phyloP scores from a whole-genome alignment of 257 asterid genomes.

The Jacaranda mimosifolia region DNA sequence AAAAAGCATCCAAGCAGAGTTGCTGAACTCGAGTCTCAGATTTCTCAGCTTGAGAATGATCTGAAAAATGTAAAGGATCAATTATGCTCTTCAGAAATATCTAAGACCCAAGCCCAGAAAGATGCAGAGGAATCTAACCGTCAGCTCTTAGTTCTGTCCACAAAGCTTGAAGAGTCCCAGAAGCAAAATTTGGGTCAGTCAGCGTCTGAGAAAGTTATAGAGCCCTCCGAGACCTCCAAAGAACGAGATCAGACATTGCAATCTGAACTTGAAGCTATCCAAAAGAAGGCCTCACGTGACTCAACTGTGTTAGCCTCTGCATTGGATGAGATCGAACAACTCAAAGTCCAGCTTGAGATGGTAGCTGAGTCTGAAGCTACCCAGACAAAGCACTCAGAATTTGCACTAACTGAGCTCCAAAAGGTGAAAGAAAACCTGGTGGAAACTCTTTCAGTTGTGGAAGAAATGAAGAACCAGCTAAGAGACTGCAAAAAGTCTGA shows the following conservation, averaged over 20 bases:
- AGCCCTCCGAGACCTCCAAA: conserved; percentile 29
- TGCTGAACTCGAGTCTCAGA: conserved; percentile 63
- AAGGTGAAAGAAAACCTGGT: conserved; percentile 52
- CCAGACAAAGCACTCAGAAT: conserved; percentile 49
- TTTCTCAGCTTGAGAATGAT: conserved; percentile 61
- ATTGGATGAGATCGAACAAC: conserved; percentile 57
- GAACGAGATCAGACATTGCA: conserved; percentile 35
- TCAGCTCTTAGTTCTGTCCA: conserved; percentile 47
- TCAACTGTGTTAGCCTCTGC: conserved; percentile 55
- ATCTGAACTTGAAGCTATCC: conserved; percentile 46
- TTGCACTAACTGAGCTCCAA: conserved; percentile 47
- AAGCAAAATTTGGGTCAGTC: conserved; percentile 38
- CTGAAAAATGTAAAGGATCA: conserved; percentile 61
- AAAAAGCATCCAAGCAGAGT: conserved; percentile 54
- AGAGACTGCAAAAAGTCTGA: conserved; percentile 58
- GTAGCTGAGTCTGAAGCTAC: conserved; percentile 55
- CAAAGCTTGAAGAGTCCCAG: conserved; percentile 56
- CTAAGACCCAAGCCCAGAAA: conserved; percentile 56
- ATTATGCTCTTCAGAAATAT: conserved; percentile 56
- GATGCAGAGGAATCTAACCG: conserved; percentile 63
- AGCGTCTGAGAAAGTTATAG: conserved; percentile 22
- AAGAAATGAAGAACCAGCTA: conserved; percentile 62
- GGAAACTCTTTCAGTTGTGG: conserved; percentile 49
- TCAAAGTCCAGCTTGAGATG: conserved; percentile 57
- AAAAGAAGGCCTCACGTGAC: conserved; percentile 44